phyloP scores from a whole-genome alignment of 306 rosid genomes.

The Crotalaria pallida region DNA sequence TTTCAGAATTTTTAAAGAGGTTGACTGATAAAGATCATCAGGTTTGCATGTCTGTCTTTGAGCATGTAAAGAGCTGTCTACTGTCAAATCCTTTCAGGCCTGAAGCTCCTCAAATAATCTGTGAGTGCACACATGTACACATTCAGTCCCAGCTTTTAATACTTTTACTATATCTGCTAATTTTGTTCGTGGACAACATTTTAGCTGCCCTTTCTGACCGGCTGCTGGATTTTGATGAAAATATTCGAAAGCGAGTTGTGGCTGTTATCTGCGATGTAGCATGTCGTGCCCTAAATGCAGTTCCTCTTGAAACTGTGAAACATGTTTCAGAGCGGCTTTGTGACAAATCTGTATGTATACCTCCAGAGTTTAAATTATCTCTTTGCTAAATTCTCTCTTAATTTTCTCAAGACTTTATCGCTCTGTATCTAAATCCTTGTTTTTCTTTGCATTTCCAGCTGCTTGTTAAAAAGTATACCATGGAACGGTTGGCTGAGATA shows the following conservation, averaged over 20 bases:
- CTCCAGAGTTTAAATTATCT: constrained; percentile 3
- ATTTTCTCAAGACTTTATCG: constrained; percentile 4
- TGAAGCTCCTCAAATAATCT: constrained; percentile 70
- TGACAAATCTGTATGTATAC: constrained; percentile 82
- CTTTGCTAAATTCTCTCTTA: constrained; percentile 9
- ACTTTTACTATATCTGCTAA: constrained; percentile 19
- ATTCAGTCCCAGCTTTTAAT: constrained; percentile 9
- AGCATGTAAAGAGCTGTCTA: constrained; percentile 68
- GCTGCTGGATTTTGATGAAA: constrained; percentile 81
- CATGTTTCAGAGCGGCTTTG: constrained; percentile 87
- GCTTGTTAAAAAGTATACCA: constrained; percentile 80
- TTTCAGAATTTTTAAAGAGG: constrained; percentile 86
- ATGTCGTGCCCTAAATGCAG: constrained; percentile 48
- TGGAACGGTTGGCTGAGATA: constrained; percentile 89
- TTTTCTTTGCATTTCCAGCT: constrained; percentile 51
- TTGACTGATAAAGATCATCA: constrained; percentile 69
- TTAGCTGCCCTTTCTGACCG: constrained; percentile 87
- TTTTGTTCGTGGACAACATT: constrained; percentile 23
- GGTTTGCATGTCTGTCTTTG: constrained; percentile 75
- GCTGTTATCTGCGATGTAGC: constrained; percentile 82
- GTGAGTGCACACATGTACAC: constrained; percentile 43
- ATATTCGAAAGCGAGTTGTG: constrained; percentile 88
- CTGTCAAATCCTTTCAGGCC: constrained; percentile 67
- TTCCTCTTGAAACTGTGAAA: constrained; percentile 68
- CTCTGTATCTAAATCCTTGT: constrained; percentile 13